Evolutionary conservation across 1,139 yeast species (phyloP).

Genomic region (Cylindricascospora bacillispora): DNA sequence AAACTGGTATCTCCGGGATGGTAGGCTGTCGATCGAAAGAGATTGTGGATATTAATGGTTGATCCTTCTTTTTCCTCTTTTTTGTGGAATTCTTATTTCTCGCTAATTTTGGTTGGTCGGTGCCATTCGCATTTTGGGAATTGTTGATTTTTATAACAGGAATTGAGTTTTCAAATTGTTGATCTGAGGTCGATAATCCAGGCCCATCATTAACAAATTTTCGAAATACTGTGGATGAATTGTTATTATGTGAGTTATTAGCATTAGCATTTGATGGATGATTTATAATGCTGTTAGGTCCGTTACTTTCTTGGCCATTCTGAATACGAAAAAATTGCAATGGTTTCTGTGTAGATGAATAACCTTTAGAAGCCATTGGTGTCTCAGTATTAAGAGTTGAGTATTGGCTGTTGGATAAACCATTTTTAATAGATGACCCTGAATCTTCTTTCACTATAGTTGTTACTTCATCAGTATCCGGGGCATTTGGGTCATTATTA

Average conservation of each 20-base stretch:
- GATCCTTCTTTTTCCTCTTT: neutral
- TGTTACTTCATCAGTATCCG: constrained; percentile 4
- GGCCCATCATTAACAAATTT: neutral
- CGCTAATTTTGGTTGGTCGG: neutral
- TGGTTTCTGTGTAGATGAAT: constrained; percentile 25
- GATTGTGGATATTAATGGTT: neutral
- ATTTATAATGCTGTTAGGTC: constrained; percentile 4
- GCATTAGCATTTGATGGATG: neutral
- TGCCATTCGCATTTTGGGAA: neutral
- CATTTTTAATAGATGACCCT: constrained; percentile 5
- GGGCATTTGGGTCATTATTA: constrained; percentile 5
- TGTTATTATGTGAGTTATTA: neutral
- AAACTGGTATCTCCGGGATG: neutral
- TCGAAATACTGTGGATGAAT: neutral
- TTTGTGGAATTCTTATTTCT: neutral
- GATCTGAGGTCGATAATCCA: neutral
- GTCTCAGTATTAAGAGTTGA: constrained; percentile 7
- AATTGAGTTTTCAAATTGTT: neutral
- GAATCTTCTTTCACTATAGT: constrained; percentile 9
- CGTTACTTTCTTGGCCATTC: neutral
- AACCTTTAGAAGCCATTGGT: constrained; percentile 11
- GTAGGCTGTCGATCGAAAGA: neutral
- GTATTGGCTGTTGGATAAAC: neutral
- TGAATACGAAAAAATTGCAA: constrained; percentile 19
- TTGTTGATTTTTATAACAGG: neutral